These are phyloP conservation scores for Nicotiana sylvestris DNA, from an alignment of 257 asterid species.

Conservation along the genomic window DNA sequence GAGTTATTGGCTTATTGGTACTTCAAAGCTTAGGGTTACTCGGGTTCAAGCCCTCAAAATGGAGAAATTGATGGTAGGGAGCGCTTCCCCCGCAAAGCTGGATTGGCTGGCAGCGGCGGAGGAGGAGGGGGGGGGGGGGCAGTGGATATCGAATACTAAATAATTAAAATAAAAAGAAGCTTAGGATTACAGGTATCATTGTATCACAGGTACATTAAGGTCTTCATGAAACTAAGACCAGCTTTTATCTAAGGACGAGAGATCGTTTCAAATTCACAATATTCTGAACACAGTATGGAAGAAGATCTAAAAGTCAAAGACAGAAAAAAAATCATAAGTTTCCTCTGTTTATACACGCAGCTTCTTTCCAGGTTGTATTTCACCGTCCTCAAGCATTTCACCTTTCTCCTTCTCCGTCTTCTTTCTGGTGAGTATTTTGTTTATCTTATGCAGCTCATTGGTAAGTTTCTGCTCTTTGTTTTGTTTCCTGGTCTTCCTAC, in stretches of 20 bases:
- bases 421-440: conserved; percentile 76
- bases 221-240: background rate
- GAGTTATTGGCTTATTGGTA: background rate
- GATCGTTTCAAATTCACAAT: background rate
- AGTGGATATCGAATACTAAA: too few relatives aligned
- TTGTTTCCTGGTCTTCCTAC: conserved; percentile 93
- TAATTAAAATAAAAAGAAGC: background rate
- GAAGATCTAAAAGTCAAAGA: background rate
- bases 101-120: too few relatives aligned
- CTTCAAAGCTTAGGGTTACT: background rate
- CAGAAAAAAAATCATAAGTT: background rate
- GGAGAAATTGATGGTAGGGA: too few relatives aligned
- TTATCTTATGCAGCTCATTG: conserved; percentile 91
- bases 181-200: background rate
- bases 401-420: conserved; percentile 62
- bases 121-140: too few relatives aligned
- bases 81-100: too few relatives aligned
- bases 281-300: background rate
- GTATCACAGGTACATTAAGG: background rate
- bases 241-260: background rate
- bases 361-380: conserved; percentile 84
- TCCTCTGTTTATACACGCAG: conserved; percentile 34
- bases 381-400: conserved; percentile 45
- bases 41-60: too few relatives aligned
- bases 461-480: conserved; percentile 93